Base-by-base conservation (phyloP, 208 protist species). In the Trypanosoma congolense region DNA sequence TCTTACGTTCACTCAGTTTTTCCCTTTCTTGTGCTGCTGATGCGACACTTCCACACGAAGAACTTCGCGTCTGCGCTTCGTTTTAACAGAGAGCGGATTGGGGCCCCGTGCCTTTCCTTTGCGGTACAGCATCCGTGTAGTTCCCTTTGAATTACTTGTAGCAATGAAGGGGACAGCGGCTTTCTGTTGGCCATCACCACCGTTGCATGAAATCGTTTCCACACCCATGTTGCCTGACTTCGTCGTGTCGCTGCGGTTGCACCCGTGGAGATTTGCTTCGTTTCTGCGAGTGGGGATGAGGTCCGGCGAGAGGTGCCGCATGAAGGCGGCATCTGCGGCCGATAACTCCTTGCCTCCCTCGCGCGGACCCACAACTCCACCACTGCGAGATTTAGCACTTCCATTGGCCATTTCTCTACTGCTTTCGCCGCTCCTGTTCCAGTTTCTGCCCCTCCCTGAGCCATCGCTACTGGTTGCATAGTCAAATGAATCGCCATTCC, bases 21-120 rank as follows among this genome's bases (percentile, higher is more conserved):
- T 47, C 6, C 38, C n/a, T 1, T 47, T 45, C 57, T 54, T 63
- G 22, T 26, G 16, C 22, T 16, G 28, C 5, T 24, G 33, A 47
- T 41, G 9, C 12, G 22, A 44, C 4, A 49, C 2, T 26, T 68
- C 48, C 22, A 76, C 70, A 1, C 85, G 78, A 51, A 92, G 84
- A 3, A 77, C 65, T 48, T 90, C 78, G 4, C 78, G 76, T 28
- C 71, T 73, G 24, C 77, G 70, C 49, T 86, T 89, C 55, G 87
- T 89, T 53, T 90, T 89, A 61, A 85, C 73, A 0, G 85, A 84
- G 38, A 92, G 76, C n/a, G 85, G 85, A 45, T 92, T 92, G 31
- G 71, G 78, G 12, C 49, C 41, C 36, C 31, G 24, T 36, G 18
- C 24, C 3, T 38, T 18, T 33, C 55, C 50, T 22, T 21, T 53